These are phyloP conservation scores for Hyparrhenia diplandra DNA, from an alignment of 176 grass and related monocot genomes.

Conservation along the genomic window DNA sequence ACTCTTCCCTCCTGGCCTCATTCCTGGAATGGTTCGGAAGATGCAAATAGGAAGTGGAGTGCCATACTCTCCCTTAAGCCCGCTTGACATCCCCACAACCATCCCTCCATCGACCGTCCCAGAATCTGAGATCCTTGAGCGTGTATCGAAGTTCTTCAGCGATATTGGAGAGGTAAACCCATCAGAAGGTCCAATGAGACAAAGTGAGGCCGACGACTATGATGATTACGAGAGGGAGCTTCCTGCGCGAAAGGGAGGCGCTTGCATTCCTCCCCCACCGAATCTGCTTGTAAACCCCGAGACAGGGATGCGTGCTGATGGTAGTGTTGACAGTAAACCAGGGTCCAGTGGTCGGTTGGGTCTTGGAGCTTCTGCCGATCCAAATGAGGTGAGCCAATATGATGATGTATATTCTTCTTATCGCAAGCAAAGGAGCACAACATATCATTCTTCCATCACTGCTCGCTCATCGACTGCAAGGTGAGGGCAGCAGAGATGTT, in stretches of 20 bases:
- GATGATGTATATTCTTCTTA: slow-evolving; percentile 91
- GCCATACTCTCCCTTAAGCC: slow-evolving; percentile 87
- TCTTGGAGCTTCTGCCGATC: slow-evolving; percentile 64
- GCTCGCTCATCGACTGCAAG: slow-evolving; percentile 41
- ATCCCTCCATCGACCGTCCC: slow-evolving; percentile 76
- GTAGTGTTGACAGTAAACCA: slow-evolving; percentile 55
- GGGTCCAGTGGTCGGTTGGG: slow-evolving; percentile 61
- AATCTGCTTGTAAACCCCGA: slow-evolving; percentile 81
- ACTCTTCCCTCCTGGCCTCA: slow-evolving; percentile 88
- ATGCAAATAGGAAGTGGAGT: slow-evolving; percentile 97
- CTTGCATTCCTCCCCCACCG: slow-evolving; percentile 81
- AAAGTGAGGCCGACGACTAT: slow-evolving; percentile 46
- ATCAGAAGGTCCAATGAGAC: slow-evolving; percentile 75
- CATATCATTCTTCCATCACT: slow-evolving; percentile 82
- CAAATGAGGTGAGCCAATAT: slow-evolving; percentile 68
- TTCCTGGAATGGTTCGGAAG: slow-evolving; percentile 97
- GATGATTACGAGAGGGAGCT: slow-evolving; percentile 68
- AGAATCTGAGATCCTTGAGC: slow-evolving; percentile 75
- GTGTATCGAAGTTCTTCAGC: slow-evolving; percentile 84
- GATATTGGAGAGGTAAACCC: slow-evolving; percentile 94
- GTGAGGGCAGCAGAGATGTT: background rate
- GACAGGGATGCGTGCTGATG: slow-evolving; percentile 71
- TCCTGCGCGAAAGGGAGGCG: slow-evolving; percentile 71
- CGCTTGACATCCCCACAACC: slow-evolving; percentile 79
- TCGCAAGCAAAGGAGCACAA: slow-evolving; percentile 91